Evolutionary conservation across 371 early-diverging fungal species (phyloP).

Genomic region (Mucor irregularis): DNA sequence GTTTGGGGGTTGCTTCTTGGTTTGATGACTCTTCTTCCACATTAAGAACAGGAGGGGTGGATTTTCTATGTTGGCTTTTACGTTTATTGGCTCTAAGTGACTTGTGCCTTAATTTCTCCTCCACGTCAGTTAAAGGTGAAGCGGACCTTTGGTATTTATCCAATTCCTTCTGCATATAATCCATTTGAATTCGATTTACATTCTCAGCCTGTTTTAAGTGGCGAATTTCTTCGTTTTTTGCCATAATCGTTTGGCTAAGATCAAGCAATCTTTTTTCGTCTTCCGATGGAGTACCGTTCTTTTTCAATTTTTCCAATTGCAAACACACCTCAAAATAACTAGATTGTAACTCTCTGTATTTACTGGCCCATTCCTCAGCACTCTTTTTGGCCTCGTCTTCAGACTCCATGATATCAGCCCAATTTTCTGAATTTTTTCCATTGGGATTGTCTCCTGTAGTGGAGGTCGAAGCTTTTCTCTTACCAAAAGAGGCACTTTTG

Average conservation of each 20-base stretch:
- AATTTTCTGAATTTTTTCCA: constrained; percentile 1
- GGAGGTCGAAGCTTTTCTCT: background rate
- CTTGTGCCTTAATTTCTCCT: background rate
- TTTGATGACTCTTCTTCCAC: no score
- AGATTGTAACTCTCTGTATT: constrained; percentile 17
- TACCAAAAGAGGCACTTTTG: background rate
- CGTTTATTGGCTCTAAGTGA: background rate
- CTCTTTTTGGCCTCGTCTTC: constrained; percentile 27
- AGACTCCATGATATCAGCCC: constrained; percentile 29
- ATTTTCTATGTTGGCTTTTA: background rate
- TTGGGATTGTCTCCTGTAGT: background rate
- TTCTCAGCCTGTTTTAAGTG: constrained; percentile 30
- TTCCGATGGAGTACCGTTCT: background rate
- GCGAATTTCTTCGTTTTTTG: constrained; percentile 25
- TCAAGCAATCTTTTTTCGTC: constrained; percentile 3
- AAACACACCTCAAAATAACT: constrained; percentile 4
- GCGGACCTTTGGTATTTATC: constrained; percentile 13
- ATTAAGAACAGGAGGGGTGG: background rate
- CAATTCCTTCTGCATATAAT: constrained; percentile 26
- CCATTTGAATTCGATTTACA: constrained; percentile 29
- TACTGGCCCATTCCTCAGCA: constrained; percentile 17
- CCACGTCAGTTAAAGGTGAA: background rate
- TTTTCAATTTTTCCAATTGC: constrained; percentile 4
- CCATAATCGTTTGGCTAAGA: constrained; percentile 1
- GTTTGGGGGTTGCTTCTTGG: background rate